Percentiles rank a stretch among this genome's conserved stretches.
phyloP scores from a whole-genome alignment of 345 rosid genomes.

The Linum tenue region DNA sequence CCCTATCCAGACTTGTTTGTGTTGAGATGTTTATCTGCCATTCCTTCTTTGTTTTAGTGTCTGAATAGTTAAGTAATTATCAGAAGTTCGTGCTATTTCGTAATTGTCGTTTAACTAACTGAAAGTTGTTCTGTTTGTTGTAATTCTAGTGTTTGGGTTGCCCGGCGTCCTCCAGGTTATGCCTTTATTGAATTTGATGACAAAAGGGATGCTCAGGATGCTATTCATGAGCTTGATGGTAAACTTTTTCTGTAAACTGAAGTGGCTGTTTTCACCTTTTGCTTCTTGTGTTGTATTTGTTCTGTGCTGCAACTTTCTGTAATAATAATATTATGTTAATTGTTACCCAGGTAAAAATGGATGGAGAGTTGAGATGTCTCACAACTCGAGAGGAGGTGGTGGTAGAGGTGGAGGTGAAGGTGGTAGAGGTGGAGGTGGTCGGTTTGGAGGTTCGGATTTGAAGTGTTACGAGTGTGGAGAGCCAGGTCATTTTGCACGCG shows the following conservation, averaged over 20 bases:
- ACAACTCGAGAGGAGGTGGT: slow-evolving; percentile 49
- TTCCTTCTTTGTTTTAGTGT: too few species aligned
- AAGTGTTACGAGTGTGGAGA: slow-evolving; percentile 91
- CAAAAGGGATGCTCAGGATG: slow-evolving; percentile 73
- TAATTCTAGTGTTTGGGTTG: slow-evolving; percentile 73
- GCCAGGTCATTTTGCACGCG: slow-evolving; percentile 91
- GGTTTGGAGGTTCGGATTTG: slow-evolving; percentile 76
- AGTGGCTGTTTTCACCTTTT: neutral
- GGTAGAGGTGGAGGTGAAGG: slow-evolving; percentile 16
- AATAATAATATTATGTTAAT: neutral
- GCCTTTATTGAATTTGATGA: slow-evolving; percentile 83
- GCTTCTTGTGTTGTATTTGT: neutral
- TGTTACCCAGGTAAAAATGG: slow-evolving; percentile 58
- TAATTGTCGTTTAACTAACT: neutral
- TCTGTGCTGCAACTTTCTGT: too few species aligned
- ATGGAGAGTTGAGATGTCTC: slow-evolving; percentile 88
- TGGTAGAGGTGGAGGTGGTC: slow-evolving; percentile 58
- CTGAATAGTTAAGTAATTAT: neutral
- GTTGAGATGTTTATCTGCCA: too few species aligned
- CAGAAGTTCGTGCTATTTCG: neutral
- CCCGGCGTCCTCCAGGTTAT: slow-evolving; percentile 90
- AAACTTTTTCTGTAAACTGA: slow-evolving; percentile 2
- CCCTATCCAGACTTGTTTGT: too few species aligned
- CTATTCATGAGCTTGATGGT: slow-evolving; percentile 76
- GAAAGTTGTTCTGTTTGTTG: neutral